These are phyloP conservation scores for Dioscorea alata DNA, from an alignment of 106 monocot species.

Conservation along the genomic window DNA sequence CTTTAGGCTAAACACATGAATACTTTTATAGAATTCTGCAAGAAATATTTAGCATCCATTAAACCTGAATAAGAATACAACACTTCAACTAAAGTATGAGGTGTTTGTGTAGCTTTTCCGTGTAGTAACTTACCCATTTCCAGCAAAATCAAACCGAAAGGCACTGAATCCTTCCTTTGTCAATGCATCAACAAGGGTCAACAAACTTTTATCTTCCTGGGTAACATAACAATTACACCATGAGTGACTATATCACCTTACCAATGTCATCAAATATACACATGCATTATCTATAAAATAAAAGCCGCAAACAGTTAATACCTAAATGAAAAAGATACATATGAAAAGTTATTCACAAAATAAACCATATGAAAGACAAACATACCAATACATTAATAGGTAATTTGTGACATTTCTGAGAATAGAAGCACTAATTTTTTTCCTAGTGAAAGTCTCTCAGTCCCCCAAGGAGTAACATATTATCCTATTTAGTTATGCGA, in stretches of 20 bases:
- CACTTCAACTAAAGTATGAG: not conserved
- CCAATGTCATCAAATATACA: not conserved
- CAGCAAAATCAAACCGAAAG: slow-evolving; percentile 78
- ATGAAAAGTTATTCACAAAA: too few species aligned
- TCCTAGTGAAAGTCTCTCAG: too few species aligned
- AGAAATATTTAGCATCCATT: not conserved
- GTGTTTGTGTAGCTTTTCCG: not conserved
- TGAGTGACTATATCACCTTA: not conserved
- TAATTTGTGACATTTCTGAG: too few species aligned
- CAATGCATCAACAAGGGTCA: slow-evolving; percentile 45
- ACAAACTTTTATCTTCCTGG: slow-evolving; percentile 52
- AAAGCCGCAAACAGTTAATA: not conserved
- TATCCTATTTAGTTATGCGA: too few species aligned
- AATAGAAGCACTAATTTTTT: too few species aligned
- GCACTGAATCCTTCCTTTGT: slow-evolving; percentile 44
- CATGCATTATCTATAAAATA: not conserved
- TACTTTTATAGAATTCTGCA: not conserved
- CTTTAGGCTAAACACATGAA: not conserved
- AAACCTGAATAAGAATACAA: not conserved
- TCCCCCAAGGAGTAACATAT: too few species aligned
- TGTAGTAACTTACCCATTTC: slow-evolving; percentile 62
- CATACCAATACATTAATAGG: too few species aligned
- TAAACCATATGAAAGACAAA: too few species aligned
- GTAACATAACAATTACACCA: slow-evolving; percentile 1
- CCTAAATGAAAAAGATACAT: not conserved